Percentiles rank a stretch among this genome's conserved stretches.
Conservation (phyloP, 202 grass and related monocot genomes). For the Schoenoplectus tabernaemontani region DNA sequence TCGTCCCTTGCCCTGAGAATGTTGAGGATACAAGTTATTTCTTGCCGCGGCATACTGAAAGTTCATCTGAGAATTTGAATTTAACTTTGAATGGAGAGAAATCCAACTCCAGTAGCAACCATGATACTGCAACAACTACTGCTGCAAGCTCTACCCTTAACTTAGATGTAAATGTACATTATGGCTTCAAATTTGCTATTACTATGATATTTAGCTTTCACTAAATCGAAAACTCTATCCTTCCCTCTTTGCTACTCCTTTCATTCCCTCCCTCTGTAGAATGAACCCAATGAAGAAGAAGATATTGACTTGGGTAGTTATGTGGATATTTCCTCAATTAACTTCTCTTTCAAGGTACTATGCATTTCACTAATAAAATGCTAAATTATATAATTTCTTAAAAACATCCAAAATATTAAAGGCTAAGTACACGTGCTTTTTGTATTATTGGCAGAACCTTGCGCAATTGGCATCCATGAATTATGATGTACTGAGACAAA, state of each 20-base stretch:
- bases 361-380: neutral
- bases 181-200: neutral
- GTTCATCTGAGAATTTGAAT: slow-evolving; percentile 11
- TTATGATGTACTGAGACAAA: slow-evolving; percentile 30
- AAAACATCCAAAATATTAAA: neutral
- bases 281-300: slow-evolving; percentile 4
- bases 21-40: slow-evolving; percentile 39
- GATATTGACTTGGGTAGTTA: slow-evolving; percentile 18
- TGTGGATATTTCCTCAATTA: slow-evolving; percentile 30
- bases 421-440: neutral
- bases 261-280: neutral
- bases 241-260: neutral
- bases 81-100: neutral
- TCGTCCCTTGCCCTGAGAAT: slow-evolving; percentile 30
- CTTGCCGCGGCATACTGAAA: slow-evolving; percentile 16
- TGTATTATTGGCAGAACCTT: slow-evolving; percentile 16
- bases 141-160: neutral
- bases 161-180: neutral
- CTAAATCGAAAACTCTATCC: neutral
- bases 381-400: neutral
- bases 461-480: slow-evolving; percentile 38
- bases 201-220: neutral
- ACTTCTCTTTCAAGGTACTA: slow-evolving; percentile 39
- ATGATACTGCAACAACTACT: slow-evolving; percentile 6
- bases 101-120: neutral